Conservation (phyloP, 176 grass and related monocot species). For the Oryza officinalis region DNA sequence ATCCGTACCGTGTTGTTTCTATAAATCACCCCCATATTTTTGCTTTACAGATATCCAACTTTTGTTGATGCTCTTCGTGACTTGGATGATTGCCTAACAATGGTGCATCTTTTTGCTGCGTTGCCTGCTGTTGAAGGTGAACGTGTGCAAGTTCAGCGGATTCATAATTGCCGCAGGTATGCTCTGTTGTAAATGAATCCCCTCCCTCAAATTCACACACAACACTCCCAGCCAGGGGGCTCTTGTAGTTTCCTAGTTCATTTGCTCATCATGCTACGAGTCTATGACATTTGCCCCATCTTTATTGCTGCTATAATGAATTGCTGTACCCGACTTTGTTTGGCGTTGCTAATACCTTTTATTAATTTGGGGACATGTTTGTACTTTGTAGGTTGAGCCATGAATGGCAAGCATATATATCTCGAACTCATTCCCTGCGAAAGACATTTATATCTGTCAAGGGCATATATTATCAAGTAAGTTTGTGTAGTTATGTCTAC, state of each 20-base stretch:
- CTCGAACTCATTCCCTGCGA: conserved; percentile 74
- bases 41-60: conserved; percentile 69
- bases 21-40: conserved; percentile 3
- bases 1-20: background rate
- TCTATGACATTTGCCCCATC: background rate
- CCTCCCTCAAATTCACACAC: background rate
- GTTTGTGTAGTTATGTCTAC: conserved; percentile 1
- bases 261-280: background rate
- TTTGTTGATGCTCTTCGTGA: conserved; percentile 94
- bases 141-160: conserved; percentile 70
- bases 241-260: background rate
- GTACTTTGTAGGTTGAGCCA: conserved; percentile 85
- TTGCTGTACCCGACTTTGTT: background rate
- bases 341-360: background rate
- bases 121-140: conserved; percentile 95
- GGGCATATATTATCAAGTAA: conserved; percentile 98
- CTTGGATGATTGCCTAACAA: conserved; percentile 97
- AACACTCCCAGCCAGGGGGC: background rate
- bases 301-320: background rate
- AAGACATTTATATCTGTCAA: conserved; percentile 99
- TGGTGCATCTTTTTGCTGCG: conserved; percentile 95
- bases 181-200: background rate
- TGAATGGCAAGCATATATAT: conserved; percentile 99
- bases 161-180: conserved; percentile 92
- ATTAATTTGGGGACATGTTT: conserved; percentile 29